A percentile compares a stretch with the other conserved stretches of the same genome.
Evolutionary conservation across 345 rosid species (phyloP).

Genomic region (Excoecaria agallocha): DNA sequence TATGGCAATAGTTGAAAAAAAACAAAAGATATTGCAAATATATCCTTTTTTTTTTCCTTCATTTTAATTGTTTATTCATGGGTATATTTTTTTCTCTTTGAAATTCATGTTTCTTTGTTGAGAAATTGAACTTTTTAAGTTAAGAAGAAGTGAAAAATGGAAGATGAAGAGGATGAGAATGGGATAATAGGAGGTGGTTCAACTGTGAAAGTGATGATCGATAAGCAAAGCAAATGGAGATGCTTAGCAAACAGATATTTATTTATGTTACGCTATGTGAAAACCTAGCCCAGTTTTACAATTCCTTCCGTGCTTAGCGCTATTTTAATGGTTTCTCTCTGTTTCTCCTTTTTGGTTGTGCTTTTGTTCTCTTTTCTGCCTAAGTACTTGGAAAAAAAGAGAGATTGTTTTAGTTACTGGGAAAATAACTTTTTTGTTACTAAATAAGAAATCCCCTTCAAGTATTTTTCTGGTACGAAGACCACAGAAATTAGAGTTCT

Average conservation of each 20-base stretch:
- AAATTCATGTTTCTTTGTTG: too few relatives aligned
- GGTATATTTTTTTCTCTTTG: too few relatives aligned
- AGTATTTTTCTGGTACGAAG: too few relatives aligned
- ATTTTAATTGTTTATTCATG: too few relatives aligned
- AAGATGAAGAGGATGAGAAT: not conserved
- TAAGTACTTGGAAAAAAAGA: not conserved
- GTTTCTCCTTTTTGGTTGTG: not conserved
- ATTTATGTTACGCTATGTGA: slow-evolving; percentile 52
- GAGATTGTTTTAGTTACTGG: too few relatives aligned
- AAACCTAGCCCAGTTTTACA: slow-evolving; percentile 61
- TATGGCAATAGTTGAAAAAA: too few relatives aligned
- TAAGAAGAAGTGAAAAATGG: not conserved
- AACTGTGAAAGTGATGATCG: slow-evolving; percentile 56
- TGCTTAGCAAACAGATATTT: slow-evolving; percentile 62
- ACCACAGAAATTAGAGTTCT: too few relatives aligned
- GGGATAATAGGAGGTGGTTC: not conserved
- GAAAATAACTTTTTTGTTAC: too few relatives aligned
- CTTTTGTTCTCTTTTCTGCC: not conserved
- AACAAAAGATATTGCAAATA: too few relatives aligned
- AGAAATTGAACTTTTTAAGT: too few relatives aligned
- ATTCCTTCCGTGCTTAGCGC: slow-evolving; percentile 34
- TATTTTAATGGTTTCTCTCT: slow-evolving; percentile 38
- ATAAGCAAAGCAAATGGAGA: slow-evolving; percentile 79
- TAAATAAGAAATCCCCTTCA: too few relatives aligned
- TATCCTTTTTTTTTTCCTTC: too few relatives aligned